Evolutionary conservation across 2,329 filamentous ascomycete genomes (phyloP).

Genomic region (Grosmannia penicillata): DNA sequence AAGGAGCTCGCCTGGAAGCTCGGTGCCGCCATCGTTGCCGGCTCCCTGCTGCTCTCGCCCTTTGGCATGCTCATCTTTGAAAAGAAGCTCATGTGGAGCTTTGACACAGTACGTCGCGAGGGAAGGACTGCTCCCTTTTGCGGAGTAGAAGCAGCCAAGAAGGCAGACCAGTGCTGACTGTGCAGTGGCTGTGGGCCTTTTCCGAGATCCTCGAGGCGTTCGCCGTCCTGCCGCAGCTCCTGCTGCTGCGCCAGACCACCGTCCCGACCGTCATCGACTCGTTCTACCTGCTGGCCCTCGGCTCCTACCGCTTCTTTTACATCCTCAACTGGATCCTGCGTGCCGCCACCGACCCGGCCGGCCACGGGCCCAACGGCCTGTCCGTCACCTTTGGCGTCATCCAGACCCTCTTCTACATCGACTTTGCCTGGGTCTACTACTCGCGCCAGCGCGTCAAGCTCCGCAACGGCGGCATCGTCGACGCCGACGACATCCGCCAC

Average conservation of each 20-base stretch:
- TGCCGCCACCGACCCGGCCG: slow-evolving; percentile 41
- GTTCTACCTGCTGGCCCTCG: slow-evolving; percentile 82
- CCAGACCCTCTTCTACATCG: slow-evolving; percentile 78
- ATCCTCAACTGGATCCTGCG: slow-evolving; percentile 82
- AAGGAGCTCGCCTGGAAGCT: slow-evolving; percentile 89
- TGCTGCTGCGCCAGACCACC: slow-evolving; percentile 84
- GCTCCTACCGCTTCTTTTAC: slow-evolving; percentile 78
- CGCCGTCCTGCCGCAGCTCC: slow-evolving; percentile 78
- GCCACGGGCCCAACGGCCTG: slow-evolving; percentile 49
- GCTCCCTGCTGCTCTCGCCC: slow-evolving; percentile 53
- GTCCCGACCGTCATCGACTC: slow-evolving; percentile 93
- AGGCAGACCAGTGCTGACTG: background rate
- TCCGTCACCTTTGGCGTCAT: slow-evolving; percentile 76
- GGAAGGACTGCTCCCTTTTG: background rate
- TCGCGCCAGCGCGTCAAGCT: slow-evolving; percentile 88
- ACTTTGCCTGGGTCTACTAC: slow-evolving; percentile 97
- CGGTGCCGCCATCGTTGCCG: slow-evolving; percentile 52
- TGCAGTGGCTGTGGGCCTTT: slow-evolving; percentile 69
- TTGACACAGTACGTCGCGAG: slow-evolving; percentile 30
- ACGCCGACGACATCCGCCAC: slow-evolving; percentile 73
- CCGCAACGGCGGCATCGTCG: slow-evolving; percentile 72
- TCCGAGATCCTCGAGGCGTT: slow-evolving; percentile 85
- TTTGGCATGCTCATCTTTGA: slow-evolving; percentile 58
- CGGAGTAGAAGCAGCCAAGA: background rate
- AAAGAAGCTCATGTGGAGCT: slow-evolving; percentile 26